Evolutionary conservation across 352 stramenopile genomes (phyloP).

Genomic region (Phytophthora foliorum): DNA sequence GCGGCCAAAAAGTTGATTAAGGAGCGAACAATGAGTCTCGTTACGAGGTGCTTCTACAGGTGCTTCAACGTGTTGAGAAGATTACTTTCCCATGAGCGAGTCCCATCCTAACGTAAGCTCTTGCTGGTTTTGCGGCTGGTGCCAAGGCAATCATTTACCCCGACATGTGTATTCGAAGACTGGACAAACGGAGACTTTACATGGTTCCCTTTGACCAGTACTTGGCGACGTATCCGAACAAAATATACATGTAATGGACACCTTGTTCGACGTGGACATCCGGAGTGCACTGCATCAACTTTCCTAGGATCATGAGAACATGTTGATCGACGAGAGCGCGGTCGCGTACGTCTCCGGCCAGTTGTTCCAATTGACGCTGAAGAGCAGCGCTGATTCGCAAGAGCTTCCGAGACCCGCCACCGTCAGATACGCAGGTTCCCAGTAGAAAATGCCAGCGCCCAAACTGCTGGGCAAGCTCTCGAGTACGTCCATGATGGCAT

Average conservation of each 20-base stretch:
- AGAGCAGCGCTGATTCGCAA: slow-evolving; percentile 40
- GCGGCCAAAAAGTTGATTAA: slow-evolving; percentile 7
- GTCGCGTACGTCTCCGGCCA: slow-evolving; percentile 28
- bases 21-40: slow-evolving; percentile 1
- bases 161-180: no score
- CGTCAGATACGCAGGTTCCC: slow-evolving; percentile 38
- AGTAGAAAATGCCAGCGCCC: slow-evolving; percentile 44
- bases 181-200: background rate
- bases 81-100: no score
- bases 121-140: slow-evolving; percentile 22
- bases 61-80: background rate
- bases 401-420: slow-evolving; percentile 34
- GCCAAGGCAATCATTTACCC: background rate
- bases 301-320: slow-evolving; percentile 20
- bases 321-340: slow-evolving; percentile 34
- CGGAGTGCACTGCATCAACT: background rate
- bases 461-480: slow-evolving; percentile 26
- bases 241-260: slow-evolving; percentile 5
- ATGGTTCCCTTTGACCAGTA: slow-evolving; percentile 11
- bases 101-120: slow-evolving; percentile 11
- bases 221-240: slow-evolving; percentile 4
- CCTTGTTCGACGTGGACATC: background rate
- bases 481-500: slow-evolving; percentile 31
- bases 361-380: slow-evolving; percentile 38
- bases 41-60: no score